These are phyloP conservation scores for Pleurotus ostreatus DNA, from an alignment of 768 basidiomycete genomes.

Conservation along the genomic window DNA sequence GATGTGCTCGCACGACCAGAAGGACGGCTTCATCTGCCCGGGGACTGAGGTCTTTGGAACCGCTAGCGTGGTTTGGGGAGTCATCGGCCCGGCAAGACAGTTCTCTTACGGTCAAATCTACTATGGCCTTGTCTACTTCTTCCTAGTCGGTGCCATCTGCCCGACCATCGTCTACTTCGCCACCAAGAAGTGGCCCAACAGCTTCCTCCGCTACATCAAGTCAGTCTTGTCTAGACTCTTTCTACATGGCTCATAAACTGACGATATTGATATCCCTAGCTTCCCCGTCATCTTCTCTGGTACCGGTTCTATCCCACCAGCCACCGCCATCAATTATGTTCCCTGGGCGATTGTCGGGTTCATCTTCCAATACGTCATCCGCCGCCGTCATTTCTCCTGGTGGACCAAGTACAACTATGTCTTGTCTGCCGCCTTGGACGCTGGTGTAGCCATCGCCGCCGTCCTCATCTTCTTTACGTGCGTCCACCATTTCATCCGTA, in stretches of 20 bases:
- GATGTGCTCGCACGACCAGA: conserved; percentile 52
- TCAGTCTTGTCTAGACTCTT: conserved; percentile 23
- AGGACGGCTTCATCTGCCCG: conserved; percentile 69
- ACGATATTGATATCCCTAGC: conserved; percentile 15
- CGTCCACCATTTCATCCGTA: conserved; percentile 12
- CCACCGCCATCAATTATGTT: conserved; percentile 63
- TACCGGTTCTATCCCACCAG: conserved; percentile 59
- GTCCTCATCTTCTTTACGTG: conserved; percentile 24
- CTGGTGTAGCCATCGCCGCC: conserved; percentile 45
- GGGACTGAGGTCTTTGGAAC: conserved; percentile 71
- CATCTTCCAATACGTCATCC: conserved; percentile 60
- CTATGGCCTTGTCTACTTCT: conserved; percentile 62
- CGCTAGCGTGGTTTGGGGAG: conserved; percentile 78
- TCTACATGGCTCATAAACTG: not conserved
- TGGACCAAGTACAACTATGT: conserved; percentile 69
- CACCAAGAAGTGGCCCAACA: conserved; percentile 57
- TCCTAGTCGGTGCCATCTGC: conserved; percentile 67
- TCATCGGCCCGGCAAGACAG: conserved; percentile 71
- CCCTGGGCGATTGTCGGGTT: conserved; percentile 65
- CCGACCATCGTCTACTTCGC: conserved; percentile 55
- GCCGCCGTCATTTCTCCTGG: conserved; percentile 60
- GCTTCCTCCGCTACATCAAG: conserved; percentile 61
- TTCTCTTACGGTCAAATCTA: conserved; percentile 67
- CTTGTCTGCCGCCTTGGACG: conserved; percentile 52
- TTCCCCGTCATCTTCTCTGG: conserved; percentile 62